Conservation (phyloP, 1,139 yeast genomes). For the Magnusiomyces ingens region DNA sequence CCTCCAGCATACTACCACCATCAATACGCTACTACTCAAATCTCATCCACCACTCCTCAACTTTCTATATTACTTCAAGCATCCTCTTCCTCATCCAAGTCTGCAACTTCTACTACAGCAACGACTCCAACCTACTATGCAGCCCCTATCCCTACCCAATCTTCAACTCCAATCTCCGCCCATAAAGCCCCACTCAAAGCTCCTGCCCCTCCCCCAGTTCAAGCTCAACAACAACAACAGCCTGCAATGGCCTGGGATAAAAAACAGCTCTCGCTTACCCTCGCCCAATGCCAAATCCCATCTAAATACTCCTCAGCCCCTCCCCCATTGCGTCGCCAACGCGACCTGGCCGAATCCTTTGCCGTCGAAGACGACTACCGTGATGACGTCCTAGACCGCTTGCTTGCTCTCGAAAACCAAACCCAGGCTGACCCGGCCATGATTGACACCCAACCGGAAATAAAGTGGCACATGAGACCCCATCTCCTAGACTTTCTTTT, state of each 20-base stretch:
- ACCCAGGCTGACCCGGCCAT: slow-evolving; percentile 39
- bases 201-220: background rate
- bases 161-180: too few relatives aligned
- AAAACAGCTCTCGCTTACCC: background rate
- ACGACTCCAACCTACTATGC: too few relatives aligned
- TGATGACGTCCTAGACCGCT: background rate
- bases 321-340: background rate
- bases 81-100: too few relatives aligned
- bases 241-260: too few relatives aligned
- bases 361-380: background rate
- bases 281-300: slow-evolving; percentile 4
- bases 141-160: too few relatives aligned
- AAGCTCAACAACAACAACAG: too few relatives aligned
- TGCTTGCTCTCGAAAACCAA: background rate
- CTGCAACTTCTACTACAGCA: too few relatives aligned
- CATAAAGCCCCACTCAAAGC: background rate
- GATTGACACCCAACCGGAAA: slow-evolving; percentile 89
- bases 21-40: too few relatives aligned
- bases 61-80: too few relatives aligned
- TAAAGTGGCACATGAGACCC: slow-evolving; percentile 91
- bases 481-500: slow-evolving; percentile 73
- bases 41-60: too few relatives aligned
- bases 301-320: background rate
- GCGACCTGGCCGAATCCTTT: background rate
- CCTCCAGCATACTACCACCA: too few relatives aligned